Evolutionary conservation across 768 basidiomycete genomes (phyloP).

Genomic region (Phylloporus arenicola): DNA sequence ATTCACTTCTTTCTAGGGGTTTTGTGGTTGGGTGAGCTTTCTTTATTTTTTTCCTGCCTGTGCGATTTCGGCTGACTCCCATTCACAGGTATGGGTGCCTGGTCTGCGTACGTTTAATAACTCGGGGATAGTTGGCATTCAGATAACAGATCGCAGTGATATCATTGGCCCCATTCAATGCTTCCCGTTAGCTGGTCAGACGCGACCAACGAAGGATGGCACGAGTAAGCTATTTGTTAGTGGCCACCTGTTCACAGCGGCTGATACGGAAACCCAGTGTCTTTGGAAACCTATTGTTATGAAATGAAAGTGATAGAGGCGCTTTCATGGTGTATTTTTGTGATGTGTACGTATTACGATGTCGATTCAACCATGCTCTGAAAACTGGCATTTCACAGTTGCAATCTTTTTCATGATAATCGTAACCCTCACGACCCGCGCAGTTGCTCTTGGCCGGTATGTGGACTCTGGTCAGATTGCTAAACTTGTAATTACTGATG

Average conservation of each 20-base stretch:
- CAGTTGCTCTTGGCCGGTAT: slow-evolving; percentile 30
- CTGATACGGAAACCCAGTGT: slow-evolving; percentile 39
- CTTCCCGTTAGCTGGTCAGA: slow-evolving; percentile 40
- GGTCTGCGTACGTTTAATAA: slow-evolving; percentile 52
- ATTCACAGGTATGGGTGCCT: slow-evolving; percentile 63
- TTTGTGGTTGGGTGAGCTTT: slow-evolving; percentile 61
- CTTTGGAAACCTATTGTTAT: slow-evolving; percentile 56
- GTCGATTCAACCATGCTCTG: slow-evolving; percentile 1
- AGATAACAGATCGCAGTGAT: slow-evolving; percentile 42
- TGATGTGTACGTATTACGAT: slow-evolving; percentile 35
- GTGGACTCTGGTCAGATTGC: not conserved
- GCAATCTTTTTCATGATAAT: slow-evolving; percentile 50
- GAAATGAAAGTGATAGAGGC: slow-evolving; percentile 77
- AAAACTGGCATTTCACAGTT: slow-evolving; percentile 26
- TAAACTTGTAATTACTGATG: not conserved
- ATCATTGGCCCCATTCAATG: slow-evolving; percentile 64
- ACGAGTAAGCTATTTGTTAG: slow-evolving; percentile 38
- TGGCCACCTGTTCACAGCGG: not conserved
- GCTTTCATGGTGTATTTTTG: slow-evolving; percentile 72
- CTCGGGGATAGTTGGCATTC: not conserved
- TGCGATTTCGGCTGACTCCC: not conserved
- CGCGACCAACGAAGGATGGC: slow-evolving; percentile 47
- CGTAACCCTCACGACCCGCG: slow-evolving; percentile 45
- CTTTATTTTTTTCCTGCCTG: not conserved
- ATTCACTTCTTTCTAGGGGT: slow-evolving; percentile 50